Conservation (phyloP, 768 basidiomycete species). For the Nidularia pulvinata region DNA sequence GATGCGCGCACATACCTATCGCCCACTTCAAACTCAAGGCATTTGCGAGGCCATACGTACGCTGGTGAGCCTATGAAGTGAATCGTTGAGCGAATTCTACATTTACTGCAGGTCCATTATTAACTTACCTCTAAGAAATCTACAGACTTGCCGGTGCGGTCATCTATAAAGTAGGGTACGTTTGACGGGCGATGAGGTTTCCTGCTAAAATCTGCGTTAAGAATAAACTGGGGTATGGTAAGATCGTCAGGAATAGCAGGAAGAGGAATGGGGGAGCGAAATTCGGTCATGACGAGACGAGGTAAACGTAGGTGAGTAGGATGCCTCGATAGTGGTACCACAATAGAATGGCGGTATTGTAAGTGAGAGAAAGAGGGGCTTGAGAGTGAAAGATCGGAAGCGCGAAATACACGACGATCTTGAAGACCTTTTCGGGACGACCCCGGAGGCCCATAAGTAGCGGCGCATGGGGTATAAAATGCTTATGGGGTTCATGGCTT, state of each 20-base stretch:
- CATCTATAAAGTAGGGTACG: constrained; percentile 61
- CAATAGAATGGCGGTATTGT: too few species aligned
- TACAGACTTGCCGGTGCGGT: constrained; percentile 42
- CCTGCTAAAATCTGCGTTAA: constrained; percentile 37
- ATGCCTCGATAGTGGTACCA: too few species aligned
- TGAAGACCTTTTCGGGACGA: too few species aligned
- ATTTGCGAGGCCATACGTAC: constrained; percentile 55
- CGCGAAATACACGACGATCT: too few species aligned
- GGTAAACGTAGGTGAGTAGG: background rate
- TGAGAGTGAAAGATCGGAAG: too few species aligned
- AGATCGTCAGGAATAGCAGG: constrained; percentile 60
- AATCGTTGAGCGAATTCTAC: constrained; percentile 7
- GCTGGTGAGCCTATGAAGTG: constrained; percentile 23
- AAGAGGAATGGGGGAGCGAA: constrained; percentile 25
- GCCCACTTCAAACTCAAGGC: too few species aligned
- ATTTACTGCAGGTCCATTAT: constrained; percentile 15
- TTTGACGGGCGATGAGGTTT: constrained; percentile 44
- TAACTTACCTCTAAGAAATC: constrained; percentile 45
- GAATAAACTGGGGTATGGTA: constrained; percentile 66
- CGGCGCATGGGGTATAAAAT: too few species aligned
- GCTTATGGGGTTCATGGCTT: too few species aligned
- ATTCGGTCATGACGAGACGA: constrained; percentile 26
- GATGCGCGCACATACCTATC: too few species aligned
- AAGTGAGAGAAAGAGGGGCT: too few species aligned
- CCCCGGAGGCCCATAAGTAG: too few species aligned